Base-by-base conservation (phyloP, 306 rosid genomes). In the Inga oerstediana region DNA sequence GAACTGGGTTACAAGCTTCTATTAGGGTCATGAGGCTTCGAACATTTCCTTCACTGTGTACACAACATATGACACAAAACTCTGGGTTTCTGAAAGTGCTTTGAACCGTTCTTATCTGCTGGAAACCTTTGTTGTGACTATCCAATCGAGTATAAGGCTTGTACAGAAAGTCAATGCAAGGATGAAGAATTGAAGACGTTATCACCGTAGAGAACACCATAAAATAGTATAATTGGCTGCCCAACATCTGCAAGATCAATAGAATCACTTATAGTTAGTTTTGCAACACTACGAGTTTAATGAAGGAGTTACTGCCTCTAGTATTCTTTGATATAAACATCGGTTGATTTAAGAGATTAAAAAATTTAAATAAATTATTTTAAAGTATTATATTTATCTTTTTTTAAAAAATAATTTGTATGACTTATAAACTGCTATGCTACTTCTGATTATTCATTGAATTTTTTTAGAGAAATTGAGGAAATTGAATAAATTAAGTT, bases 21-120 rank as follows among this genome's bases (percentile, higher is more conserved):
- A 90, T 27, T 6, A 93, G 79, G n/a, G 86, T 7, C 30, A 87
- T 87, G 11, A 87, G 69, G 51, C 87, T 85, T 8, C 81, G 75
- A 2, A 90, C 92, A 10, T 75, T 88, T 71, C 81, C 89, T 73
- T 91, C 91, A 11, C 32, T 69, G 74, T 93, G 89, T 35, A 91
- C 12, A 32, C 92, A 88, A n/a, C 83, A 75, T 4, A 91, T 8
- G 4, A 91, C 59, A 5, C 80, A 49, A 20, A 88, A 82, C 54
- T 89, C 88, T 10, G 56, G 54, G 78, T 78, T 61, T n/a, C 56
- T 49, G 0, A 78, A 59, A 15, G 74, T 41, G 46, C 43, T 80
- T 51, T 85, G 89, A 72, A 93, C 15, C 22, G 37, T 27, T 48
- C 77, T 73, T 14, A 27, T 48, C 7, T 2, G 58, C 0, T 5